These are phyloP conservation scores for Erythrobasidium yunnanense DNA, from an alignment of 768 basidiomycete genomes.

Conservation along the genomic window DNA sequence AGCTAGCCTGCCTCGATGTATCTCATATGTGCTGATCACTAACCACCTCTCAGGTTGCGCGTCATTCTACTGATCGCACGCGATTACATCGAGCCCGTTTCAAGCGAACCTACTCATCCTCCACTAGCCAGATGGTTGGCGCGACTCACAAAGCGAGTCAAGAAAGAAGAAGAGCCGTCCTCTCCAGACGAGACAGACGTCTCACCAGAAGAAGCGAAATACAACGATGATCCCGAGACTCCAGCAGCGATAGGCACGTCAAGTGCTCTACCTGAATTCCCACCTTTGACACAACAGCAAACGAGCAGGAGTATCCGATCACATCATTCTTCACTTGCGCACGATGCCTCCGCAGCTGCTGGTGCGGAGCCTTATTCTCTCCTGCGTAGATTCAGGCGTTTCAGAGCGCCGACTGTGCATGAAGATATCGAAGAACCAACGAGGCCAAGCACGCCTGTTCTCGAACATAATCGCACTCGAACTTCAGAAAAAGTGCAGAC, in stretches of 20 bases:
- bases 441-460: not conserved
- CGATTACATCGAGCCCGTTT: not conserved
- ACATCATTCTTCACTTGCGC: not conserved
- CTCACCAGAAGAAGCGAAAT: not conserved
- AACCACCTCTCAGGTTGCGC: not conserved
- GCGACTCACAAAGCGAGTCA: not conserved
- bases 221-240: not conserved
- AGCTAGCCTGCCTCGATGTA: not conserved
- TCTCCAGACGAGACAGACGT: not conserved
- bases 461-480: not conserved
- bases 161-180: not conserved
- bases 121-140: not conserved
- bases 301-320: not conserved
- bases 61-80: not conserved
- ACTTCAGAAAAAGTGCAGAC: not conserved
- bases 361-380: not conserved
- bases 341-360: not conserved
- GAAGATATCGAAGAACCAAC: not conserved
- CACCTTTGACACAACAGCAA: not conserved
- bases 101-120: not conserved
- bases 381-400: not conserved
- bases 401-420: not conserved
- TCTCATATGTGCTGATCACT: no score
- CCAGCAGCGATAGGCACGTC: not conserved
- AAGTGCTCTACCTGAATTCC: not conserved